Evolutionary conservation across 2,329 filamentous ascomycete genomes (phyloP), one percentile per base, ranked within the genome.

Genomic region (Sporothrix pallida): DNA sequence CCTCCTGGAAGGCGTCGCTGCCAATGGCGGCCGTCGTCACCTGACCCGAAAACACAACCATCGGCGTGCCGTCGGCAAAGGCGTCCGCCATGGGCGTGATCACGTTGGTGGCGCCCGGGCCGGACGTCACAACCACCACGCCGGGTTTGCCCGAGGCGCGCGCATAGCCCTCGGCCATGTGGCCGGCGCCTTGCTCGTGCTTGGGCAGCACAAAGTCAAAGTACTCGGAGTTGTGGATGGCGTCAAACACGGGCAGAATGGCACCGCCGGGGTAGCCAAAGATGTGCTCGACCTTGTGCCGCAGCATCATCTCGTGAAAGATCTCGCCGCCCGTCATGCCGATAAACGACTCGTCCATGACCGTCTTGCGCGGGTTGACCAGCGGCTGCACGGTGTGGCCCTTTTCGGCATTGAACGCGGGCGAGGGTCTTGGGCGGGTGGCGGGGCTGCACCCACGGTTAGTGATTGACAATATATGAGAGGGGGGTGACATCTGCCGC

Each of bases 301-400:
- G 89, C 75, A 97, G 87, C 95, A 99, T 98, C 95, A 98, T 98
- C 85, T 98, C 95, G 83, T 98, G 95, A 84, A 98, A 97, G 79
- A 98, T 98, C 83, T 98, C 92, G 81, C 96, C 96, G 81, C 96
- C 95, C 69, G 90, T 97, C 87, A 95, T 95, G 76, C 95, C 95
- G 80, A 98, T 94, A 83, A 98, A 97, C 31, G 31, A 37, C 31
- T 37, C 31, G 31, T 37, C 31, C 87, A 94, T 91, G 76, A 92
- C 89, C 73, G 86, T 86, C 74, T 85, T 83, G 79, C 86, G 84
- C 72, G 85, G 84, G 80, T 88, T 88, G 78, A 90, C 88, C 75
- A 94, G 86, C 75, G 91, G 91, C 77, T 93, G 91, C 75, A 93
- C 89, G 88, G 93, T 15, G 1, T 67, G 89, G 80, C 85, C 86